phyloP scores from a whole-genome alignment of 2,329 filamentous ascomycete species.

The Cadophora luteo-olivacea region DNA sequence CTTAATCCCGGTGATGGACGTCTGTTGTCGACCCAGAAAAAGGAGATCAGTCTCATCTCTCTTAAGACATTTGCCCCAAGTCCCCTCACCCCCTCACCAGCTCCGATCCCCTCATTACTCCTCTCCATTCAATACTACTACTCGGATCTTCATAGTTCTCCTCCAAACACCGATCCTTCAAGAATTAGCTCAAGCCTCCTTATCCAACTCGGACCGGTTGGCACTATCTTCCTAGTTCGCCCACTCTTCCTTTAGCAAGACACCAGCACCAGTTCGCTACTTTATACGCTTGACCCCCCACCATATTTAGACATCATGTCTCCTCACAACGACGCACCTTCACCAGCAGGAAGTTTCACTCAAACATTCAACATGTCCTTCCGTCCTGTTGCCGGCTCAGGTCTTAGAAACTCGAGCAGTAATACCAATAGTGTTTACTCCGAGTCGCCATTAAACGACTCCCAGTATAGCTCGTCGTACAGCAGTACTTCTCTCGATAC shows the following conservation, averaged over 20 bases:
- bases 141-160: slow-evolving; percentile 16
- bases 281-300: slow-evolving; percentile 14
- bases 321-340: slow-evolving; percentile 55
- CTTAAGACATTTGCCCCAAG: slow-evolving; percentile 18
- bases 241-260: slow-evolving; percentile 12
- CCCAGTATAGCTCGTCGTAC: slow-evolving; percentile 50
- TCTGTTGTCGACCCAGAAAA: slow-evolving; percentile 15
- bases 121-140: slow-evolving; percentile 15
- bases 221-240: slow-evolving; percentile 14
- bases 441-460: slow-evolving; percentile 44
- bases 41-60: slow-evolving; percentile 16
- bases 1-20: slow-evolving; percentile 27
- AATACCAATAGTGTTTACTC: slow-evolving; percentile 44
- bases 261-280: slow-evolving; percentile 16
- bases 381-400: slow-evolving; percentile 33
- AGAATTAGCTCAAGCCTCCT: slow-evolving; percentile 10
- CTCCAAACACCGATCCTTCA: slow-evolving; percentile 5
- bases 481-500: slow-evolving; percentile 47
- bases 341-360: slow-evolving; percentile 54
- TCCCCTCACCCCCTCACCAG: background rate
- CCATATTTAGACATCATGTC: slow-evolving; percentile 46
- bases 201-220: slow-evolving; percentile 10
- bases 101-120: background rate
- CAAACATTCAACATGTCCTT: slow-evolving; percentile 49
- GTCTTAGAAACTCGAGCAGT: slow-evolving; percentile 36